Evolutionary conservation across 192 early-diverging fungal species (phyloP), one percentile per base, ranked within the genome.

Genomic region (Backusella tuberculispora): DNA sequence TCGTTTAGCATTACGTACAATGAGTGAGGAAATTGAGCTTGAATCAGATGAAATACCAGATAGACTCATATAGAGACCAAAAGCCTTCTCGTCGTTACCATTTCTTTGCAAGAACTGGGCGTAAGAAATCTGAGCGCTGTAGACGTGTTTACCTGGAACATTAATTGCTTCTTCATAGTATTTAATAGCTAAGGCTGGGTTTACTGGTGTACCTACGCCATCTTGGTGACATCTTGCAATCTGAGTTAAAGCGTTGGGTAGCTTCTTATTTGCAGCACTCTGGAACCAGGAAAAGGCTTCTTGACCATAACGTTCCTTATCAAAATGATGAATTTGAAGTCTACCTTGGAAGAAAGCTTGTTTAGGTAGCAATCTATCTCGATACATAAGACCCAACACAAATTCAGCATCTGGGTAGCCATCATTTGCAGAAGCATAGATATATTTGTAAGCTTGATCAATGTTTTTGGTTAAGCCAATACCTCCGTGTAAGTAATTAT

Each of bases 281-380:
- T 72, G 74, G 70, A 80, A 85, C 80, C 80, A 85, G 15, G 50
- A 41, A 63, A 81, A 63, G 1, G 82, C 82, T 13, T 44, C 45
- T 5, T 66, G 65, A 17, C 73, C 41, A 12, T 80, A 60, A n/a
- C 19, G 53, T 26, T 60, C 46, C 72, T 73, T 41, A 26, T 60
- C 21, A 60, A 24, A 60, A 60, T 60, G 21, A 60, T 60, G 53
- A 21, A 19, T 24, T 26, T 60, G 53, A 60, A 60, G 53, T 60
- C 21, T 19, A 24, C 53, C 21, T 60, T 60, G 53, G 12, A 60
- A 19, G 41, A 15, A 69, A n/a, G 19, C 43, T 34, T 34, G 41
- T n/a, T 38, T 45, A 34, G 68, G 44, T 24, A 69, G 6, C 45
- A 29, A 3, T 17, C 43, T 21, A 47, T 69, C 68, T 29, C 68